phyloP scores from a whole-genome alignment of 345 rosid species.

The Brassica napus region DNA sequence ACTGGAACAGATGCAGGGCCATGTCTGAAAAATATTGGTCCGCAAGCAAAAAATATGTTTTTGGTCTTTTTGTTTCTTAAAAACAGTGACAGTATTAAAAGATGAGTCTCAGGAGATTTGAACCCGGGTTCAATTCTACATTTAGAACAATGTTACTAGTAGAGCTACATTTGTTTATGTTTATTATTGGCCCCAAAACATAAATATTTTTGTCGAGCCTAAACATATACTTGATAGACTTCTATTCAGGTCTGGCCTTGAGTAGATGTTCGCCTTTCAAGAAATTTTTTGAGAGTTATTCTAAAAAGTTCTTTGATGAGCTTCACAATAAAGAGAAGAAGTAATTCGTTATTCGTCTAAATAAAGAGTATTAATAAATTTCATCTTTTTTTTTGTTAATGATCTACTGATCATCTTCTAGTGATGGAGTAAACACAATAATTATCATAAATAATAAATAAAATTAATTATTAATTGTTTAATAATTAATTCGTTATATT shows the following conservation, averaged over 20 bases:
- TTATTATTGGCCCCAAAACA: no score
- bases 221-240: no score
- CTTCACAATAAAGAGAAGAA: constrained; percentile 20
- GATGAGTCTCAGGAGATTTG: no score
- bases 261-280: neutral
- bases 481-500: no score
- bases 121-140: no score
- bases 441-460: neutral
- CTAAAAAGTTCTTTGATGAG: constrained; percentile 25
- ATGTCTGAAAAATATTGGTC: no score
- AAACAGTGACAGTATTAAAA: no score
- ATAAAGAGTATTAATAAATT: neutral
- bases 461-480: neutral
- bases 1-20: neutral
- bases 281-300: constrained; percentile 12
- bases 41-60: no score
- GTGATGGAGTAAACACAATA: neutral
- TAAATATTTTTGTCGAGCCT: no score
- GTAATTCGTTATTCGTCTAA: neutral
- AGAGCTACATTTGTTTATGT: no score
- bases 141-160: no score
- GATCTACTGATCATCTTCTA: neutral
- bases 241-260: neutral
- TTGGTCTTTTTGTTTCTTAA: no score
- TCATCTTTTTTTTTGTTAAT: neutral